phyloP scores from a whole-genome alignment of 768 basidiomycete genomes.

The Psilocybe sp. region DNA sequence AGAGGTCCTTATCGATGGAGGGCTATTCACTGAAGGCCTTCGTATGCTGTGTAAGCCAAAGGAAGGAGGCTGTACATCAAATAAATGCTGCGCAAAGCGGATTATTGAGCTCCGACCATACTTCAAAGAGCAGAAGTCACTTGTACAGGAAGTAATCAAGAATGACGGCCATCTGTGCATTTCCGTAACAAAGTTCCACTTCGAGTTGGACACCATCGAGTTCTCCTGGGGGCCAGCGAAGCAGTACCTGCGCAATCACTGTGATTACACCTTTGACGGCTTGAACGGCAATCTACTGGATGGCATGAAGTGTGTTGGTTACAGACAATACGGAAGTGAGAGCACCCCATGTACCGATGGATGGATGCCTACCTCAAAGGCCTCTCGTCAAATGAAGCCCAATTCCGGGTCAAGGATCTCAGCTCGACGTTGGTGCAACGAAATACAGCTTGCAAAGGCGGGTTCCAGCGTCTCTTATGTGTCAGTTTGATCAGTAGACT shows the following conservation, averaged over 20 bases:
- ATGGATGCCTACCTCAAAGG: conserved; percentile 30
- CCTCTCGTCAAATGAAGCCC: conserved; percentile 24
- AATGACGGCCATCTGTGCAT: conserved; percentile 19
- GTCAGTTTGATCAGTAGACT: conserved; percentile 3
- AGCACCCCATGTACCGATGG: conserved; percentile 27
- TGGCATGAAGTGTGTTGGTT: conserved; percentile 20
- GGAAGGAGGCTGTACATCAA: no score
- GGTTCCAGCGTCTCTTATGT: conserved; percentile 17
- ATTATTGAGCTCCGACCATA: conserved; percentile 18
- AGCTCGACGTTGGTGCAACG: no score
- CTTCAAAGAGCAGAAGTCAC: conserved; percentile 18
- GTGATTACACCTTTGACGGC: conserved; percentile 22
- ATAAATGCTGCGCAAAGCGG: conserved; percentile 15
- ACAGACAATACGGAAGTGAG: conserved; percentile 29
- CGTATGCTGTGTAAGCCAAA: conserved; percentile 14
- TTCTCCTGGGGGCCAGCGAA: conserved; percentile 12
- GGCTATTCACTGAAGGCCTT: conserved; percentile 10
- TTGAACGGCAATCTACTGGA: conserved; percentile 23
- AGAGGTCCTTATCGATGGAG: conserved; percentile 15
- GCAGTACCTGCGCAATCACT: conserved; percentile 16
- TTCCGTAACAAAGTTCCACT: conserved; percentile 25
- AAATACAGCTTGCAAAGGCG: conserved; percentile 24
- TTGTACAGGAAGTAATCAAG: conserved; percentile 20
- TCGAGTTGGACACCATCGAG: conserved; percentile 33
- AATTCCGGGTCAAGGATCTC: conserved; percentile 25